phyloP scores from a whole-genome alignment of 169 alveolate species.

The Cryptosporidium bovis region DNA sequence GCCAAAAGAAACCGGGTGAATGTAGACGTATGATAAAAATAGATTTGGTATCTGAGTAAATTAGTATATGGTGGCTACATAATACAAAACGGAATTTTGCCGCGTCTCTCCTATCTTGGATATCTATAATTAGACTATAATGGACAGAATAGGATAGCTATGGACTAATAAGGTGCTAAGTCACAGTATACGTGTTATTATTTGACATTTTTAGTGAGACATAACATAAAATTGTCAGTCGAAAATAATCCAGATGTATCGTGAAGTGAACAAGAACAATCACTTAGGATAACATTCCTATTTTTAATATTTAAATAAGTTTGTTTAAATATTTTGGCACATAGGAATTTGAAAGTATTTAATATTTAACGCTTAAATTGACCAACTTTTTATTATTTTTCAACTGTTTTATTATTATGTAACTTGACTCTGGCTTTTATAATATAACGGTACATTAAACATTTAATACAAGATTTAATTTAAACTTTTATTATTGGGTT shows the following conservation, averaged over 20 bases:
- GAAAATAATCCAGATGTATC: slow-evolving; percentile 53
- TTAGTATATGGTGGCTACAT: neutral
- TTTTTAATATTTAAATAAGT: slow-evolving; percentile 39
- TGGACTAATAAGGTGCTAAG: slow-evolving; percentile 69
- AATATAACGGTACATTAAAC: no score
- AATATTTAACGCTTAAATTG: slow-evolving; percentile 49
- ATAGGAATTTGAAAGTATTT: no score
- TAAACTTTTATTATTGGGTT: no score
- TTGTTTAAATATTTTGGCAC: neutral
- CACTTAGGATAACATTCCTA: neutral
- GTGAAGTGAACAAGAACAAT: neutral
- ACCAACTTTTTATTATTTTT: slow-evolving; percentile 3
- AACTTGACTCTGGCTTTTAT: slow-evolving; percentile 21
- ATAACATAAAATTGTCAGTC: slow-evolving; percentile 66
- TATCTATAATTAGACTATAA: slow-evolving; percentile 70
- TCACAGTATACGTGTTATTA: slow-evolving; percentile 73
- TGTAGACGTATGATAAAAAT: neutral
- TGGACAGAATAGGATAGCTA: slow-evolving; percentile 73
- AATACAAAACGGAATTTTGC: slow-evolving; percentile 10
- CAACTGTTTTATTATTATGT: slow-evolving; percentile 25
- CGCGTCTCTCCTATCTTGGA: slow-evolving; percentile 77
- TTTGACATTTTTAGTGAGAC: slow-evolving; percentile 75
- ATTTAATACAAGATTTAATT: no score
- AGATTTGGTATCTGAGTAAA: neutral
- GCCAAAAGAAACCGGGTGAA: neutral